phyloP scores from a whole-genome alignment of 2,329 filamentous ascomycete genomes.

The Metarhizium humberi region DNA sequence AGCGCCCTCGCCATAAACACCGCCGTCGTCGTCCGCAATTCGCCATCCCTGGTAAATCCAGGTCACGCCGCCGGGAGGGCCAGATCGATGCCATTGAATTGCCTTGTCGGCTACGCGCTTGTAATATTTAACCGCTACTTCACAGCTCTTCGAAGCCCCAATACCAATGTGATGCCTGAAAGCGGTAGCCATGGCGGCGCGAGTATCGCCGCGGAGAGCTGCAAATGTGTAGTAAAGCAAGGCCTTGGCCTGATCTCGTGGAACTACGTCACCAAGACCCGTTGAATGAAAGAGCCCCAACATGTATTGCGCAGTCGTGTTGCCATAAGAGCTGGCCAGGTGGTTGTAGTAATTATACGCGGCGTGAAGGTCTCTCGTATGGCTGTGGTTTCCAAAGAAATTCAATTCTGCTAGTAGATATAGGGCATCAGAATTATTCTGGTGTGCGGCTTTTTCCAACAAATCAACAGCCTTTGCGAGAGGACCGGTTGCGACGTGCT shows the following conservation, averaged over 20 bases:
- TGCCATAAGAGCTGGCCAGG: conserved; percentile 68
- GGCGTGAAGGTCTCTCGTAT: conserved; percentile 70
- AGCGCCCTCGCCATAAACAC: conserved; percentile 90
- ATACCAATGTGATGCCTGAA: conserved; percentile 82
- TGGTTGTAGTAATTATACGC: conserved; percentile 76
- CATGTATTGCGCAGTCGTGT: conserved; percentile 93
- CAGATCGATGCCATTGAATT: conserved; percentile 76
- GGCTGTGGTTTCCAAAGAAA: conserved; percentile 89
- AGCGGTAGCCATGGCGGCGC: conserved; percentile 88
- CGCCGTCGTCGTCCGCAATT: conserved; percentile 82
- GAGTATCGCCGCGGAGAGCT: conserved; percentile 70
- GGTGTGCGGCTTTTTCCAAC: conserved; percentile 41
- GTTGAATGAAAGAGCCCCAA: conserved; percentile 92
- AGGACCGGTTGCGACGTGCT: conserved; percentile 27
- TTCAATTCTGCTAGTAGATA: conserved; percentile 89
- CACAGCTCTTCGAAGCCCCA: conserved; percentile 76
- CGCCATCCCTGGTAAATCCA: conserved; percentile 73
- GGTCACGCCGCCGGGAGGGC: conserved; percentile 77
- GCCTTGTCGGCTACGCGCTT: conserved; percentile 90
- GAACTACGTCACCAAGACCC: conserved; percentile 71
- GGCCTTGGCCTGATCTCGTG: conserved; percentile 81
- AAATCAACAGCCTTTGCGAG: conserved; percentile 42
- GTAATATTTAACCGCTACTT: conserved; percentile 79
- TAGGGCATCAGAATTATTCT: conserved; percentile 71
- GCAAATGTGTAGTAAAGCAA: conserved; percentile 93